Percentiles rank a stretch among this genome's conserved stretches.
phyloP scores from a whole-genome alignment of 441 rosid genomes.

The Adansonia grandidieri region DNA sequence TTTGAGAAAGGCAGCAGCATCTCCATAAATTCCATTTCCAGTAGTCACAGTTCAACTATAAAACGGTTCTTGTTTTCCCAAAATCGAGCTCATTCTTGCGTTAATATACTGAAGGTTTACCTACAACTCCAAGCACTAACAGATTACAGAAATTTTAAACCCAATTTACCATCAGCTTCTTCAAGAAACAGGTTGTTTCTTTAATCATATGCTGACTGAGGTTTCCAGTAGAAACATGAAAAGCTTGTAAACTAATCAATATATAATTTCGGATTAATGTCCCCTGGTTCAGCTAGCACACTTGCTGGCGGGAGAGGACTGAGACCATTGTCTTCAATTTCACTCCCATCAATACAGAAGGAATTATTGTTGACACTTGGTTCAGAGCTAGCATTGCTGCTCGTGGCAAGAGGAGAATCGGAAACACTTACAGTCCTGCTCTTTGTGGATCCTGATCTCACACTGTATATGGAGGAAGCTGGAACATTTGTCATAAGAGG shows the following conservation, averaged over 20 bases:
- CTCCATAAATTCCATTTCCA: no score
- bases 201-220: slow-evolving; percentile 16
- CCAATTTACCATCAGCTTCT: slow-evolving; percentile 3
- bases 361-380: slow-evolving; percentile 63
- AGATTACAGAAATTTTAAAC: slow-evolving; percentile 15
- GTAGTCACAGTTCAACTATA: no score
- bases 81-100: background rate
- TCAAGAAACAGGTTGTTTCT: slow-evolving; percentile 32
- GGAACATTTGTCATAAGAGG: slow-evolving; percentile 68
- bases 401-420: slow-evolving; percentile 62
- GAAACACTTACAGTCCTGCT: slow-evolving; percentile 58
- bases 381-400: slow-evolving; percentile 74
- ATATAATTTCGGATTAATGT: background rate
- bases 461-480: slow-evolving; percentile 77
- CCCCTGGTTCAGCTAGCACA: slow-evolving; percentile 34
- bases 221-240: background rate
- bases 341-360: slow-evolving; percentile 53
- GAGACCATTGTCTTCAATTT: slow-evolving; percentile 50
- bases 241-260: no score
- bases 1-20: no score
- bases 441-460: slow-evolving; percentile 57
- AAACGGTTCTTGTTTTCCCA: background rate
- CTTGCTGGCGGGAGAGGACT: slow-evolving; percentile 51
- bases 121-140: background rate
- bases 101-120: background rate